Base-by-base conservation (phyloP, 139 green algal species). In the Monoraphidium neglectum region DNA sequence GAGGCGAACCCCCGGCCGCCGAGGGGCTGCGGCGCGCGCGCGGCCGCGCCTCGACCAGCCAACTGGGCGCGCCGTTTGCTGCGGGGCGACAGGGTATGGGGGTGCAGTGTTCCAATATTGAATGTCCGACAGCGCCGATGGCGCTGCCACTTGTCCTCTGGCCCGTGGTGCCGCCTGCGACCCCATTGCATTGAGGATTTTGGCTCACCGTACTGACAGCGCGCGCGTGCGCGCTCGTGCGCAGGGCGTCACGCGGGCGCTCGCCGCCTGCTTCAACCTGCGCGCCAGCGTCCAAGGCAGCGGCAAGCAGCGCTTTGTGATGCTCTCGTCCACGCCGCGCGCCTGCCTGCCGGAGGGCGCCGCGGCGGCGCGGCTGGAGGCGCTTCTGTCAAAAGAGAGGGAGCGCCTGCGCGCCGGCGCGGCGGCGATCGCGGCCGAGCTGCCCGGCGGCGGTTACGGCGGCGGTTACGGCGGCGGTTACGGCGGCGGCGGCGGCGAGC, bases 251-350 rank as follows among this genome's bases (percentile, higher is more conserved):
- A 28, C 65, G 40, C 18, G 57, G 36, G 47, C 49, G 24, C 56
- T 81, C 49, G 75, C 51, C 13, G 30, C 57, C 24, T 23, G 37
- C 37, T 16, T 72, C 18, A 40, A 36, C 23, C 76, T 82, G 13
- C 43, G 40, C 13, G 67, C 68, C 36, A 56, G 12, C 35, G 47
- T 71, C 0, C 76, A 83, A 67, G 76, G 81, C 28, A 72, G 53
- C n/a, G 65, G 59, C 71, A 83, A 78, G 47, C 68, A 78, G 64
- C 37, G 60, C 16, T 68, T 75, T 24, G 65, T 86, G 66, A 46
- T 86, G 81, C 37, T 83, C 65, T 51, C 67, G 67, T 12, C 54
- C 21, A 85, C 74, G 13, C 54, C 70, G 61, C 38, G 70, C 4
- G 70, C 72, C 18, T 36, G 28, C 18, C 43, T 38, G 23, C 78